Percentiles rank a stretch among this genome's conserved stretches.
These are phyloP conservation scores for Curvularia sp. DNA, from an alignment of 2,329 filamentous ascomycete genomes.

Conservation along the genomic window DNA sequence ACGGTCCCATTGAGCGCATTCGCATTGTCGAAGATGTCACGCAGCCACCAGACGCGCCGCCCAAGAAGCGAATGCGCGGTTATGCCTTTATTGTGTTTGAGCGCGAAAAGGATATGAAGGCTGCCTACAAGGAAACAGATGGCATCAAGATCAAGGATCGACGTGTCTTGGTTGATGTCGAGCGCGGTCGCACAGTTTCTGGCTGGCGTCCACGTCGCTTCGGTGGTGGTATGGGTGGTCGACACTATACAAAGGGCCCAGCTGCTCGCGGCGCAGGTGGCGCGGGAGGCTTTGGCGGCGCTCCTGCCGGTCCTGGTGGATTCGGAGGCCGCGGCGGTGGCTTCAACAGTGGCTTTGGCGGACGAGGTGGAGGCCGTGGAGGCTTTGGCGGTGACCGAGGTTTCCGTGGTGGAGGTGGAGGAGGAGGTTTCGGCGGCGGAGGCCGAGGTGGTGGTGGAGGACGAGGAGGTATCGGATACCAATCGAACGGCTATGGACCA, in stretches of 20 bases:
- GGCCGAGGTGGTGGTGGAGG: conserved; percentile 43
- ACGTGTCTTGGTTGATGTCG: conserved; percentile 91
- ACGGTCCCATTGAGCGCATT: conserved; percentile 92
- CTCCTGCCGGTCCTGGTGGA: conserved; percentile 61
- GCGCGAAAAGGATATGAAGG: conserved; percentile 98
- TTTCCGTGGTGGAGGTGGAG: conserved; percentile 53
- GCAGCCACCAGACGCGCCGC: conserved; percentile 66
- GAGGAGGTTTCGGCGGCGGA: conserved; percentile 53
- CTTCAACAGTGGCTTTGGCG: conserved; percentile 56
- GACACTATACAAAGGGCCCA: conserved; percentile 86
- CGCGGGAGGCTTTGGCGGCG: conserved; percentile 61
- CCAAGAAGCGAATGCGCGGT: conserved; percentile 74
- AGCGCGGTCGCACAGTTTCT: conserved; percentile 91
- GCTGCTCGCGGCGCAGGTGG: conserved; percentile 74
- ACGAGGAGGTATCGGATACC: conserved; percentile 56
- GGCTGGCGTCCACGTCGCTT: conserved; percentile 92
- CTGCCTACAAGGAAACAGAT: conserved; percentile 88
- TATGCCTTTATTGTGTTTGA: conserved; percentile 98
- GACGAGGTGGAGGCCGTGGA: conserved; percentile 59
- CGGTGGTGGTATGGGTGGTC: conserved; percentile 88
- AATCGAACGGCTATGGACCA: conserved; percentile 52
- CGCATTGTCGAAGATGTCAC: conserved; percentile 83
- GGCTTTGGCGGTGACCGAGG: conserved; percentile 56
- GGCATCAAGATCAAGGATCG: conserved; percentile 92
- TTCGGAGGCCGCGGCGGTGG: conserved; percentile 61